Evolutionary conservation across 23 red algal genomes (phyloP), one percentile per base, ranked within the genome.

Genomic region (Gracilaria gracilis): DNA sequence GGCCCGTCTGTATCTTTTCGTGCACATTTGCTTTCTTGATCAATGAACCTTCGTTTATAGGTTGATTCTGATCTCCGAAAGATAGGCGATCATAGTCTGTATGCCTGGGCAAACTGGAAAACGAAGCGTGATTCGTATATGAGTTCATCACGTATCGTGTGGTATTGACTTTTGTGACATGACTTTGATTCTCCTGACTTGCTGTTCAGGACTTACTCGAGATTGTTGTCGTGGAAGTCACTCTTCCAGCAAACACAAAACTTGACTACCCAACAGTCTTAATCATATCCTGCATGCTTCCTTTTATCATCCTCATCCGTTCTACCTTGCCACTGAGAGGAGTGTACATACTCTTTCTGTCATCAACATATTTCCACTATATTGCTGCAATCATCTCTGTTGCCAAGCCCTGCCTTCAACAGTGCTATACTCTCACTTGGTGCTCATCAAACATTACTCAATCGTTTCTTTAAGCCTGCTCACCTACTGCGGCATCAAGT

Each of bases 141-240:
- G 59, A 62, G 24, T 31, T 29, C 13, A 13, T 62, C n/a, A 62
- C 59, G 24, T 62, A 29, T 31, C 59, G 59, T 29, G 59, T 62
- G 59, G 23, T 62, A 29, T 62, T 31, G 59, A 62, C 59, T 62
- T 2, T 27, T 62, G 24, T 62, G 6, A 29, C 59, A 29, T 62
- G 59, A 62, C 59, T 62, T 62, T 62, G 59, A 11, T 62, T 62
- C 23, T 29, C 59, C 27, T 4, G 24, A 8, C 27, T 62, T 62
- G 59, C 59, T 62, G 59, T 29, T 62, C 24, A 29, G 59, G 24
- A 29, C 59, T 55, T 27, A 62, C 24, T 29, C 27, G 23, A 13
- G 59, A 62, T 62, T 55, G 51, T 55, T 55, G 51, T 55, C 51
- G 51, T 55, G 51, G 9, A 55, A 55, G 51, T 55, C 59, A 62